Evolutionary conservation across 139 green algal genomes (phyloP).

Genomic region (Ettlia oleoabundans): DNA sequence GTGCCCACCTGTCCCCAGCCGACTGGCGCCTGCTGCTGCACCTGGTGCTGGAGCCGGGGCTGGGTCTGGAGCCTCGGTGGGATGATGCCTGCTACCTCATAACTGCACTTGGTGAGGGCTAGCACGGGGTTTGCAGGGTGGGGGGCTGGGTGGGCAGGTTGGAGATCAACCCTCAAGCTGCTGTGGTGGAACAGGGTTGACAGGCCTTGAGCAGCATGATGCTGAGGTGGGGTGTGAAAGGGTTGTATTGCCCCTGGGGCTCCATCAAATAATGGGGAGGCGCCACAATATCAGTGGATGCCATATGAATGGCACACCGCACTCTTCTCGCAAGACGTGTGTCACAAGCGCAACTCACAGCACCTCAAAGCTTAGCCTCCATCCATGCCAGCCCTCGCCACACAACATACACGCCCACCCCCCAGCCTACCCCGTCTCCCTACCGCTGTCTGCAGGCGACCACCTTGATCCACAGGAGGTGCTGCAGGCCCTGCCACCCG

Average conservation of each 20-base stretch:
- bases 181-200: no score
- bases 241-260: no score
- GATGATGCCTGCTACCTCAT: conserved; percentile 62
- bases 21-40: conserved; percentile 58
- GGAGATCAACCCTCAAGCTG: not conserved
- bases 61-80: conserved; percentile 58
- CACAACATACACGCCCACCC: not conserved
- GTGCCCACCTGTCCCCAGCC: conserved; percentile 27
- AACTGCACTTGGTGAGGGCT: conserved; percentile 38
- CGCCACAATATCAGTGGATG: no score
- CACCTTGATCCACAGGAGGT: conserved; percentile 69
- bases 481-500: conserved; percentile 63
- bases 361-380: not conserved
- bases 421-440: not conserved
- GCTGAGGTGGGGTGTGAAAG: no score
- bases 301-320: no score
- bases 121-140: not conserved
- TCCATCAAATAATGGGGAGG: no score
- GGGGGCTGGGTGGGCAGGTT: not conserved
- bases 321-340: no score
- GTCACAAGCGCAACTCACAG: no score
- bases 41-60: conserved; percentile 72
- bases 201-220: no score
- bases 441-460: conserved; percentile 39
- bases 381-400: not conserved